phyloP scores from a whole-genome alignment of 345 rosid species.

The Hibiscus mutabilis region DNA sequence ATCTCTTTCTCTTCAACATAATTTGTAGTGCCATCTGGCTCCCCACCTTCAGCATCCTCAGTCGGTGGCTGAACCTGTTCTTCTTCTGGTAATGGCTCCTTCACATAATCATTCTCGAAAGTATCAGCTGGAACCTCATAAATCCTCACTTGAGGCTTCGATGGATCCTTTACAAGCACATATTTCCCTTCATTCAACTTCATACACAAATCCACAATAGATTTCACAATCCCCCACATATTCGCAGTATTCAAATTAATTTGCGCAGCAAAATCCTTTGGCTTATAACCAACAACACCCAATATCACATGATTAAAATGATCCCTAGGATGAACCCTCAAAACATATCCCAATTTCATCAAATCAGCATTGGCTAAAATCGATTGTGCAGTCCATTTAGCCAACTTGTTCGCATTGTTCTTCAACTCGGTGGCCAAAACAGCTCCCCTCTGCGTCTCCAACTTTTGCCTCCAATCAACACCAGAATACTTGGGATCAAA shows the following conservation, averaged over 20 bases:
- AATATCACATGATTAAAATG: conserved; percentile 92
- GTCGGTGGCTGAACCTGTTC: conserved; percentile 77
- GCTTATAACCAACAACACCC: conserved; percentile 85
- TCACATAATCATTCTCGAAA: conserved; percentile 93
- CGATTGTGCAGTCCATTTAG: conserved; percentile 97
- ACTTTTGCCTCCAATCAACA: conserved; percentile 98
- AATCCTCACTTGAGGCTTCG: conserved; percentile 91
- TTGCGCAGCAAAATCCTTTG: conserved; percentile 85
- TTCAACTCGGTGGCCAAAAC: conserved; percentile 93
- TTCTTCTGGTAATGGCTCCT: conserved; percentile 86
- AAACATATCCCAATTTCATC: conserved; percentile 97
- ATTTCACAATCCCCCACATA: conserved; percentile 98
- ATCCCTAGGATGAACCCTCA: conserved; percentile 96
- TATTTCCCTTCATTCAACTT: conserved; percentile 83
- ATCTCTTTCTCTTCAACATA: conserved; percentile 29
- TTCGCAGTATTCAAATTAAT: conserved; percentile 76
- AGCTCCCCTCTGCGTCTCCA: conserved; percentile 98
- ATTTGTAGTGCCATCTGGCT: conserved; percentile 36
- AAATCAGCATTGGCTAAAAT: conserved; percentile 80
- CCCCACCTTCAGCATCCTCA: conserved; percentile 52
- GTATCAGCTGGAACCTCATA: conserved; percentile 97
- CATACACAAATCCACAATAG: conserved; percentile 92
- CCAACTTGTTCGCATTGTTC: conserved; percentile 92
- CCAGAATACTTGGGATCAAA: conserved; percentile 95
- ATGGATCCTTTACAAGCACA: conserved; percentile 89